Percentiles rank a stretch among this genome's conserved stretches.
phyloP scores from a whole-genome alignment of 2,329 filamentous ascomycete species.

The Paramyrothecium roridum region DNA sequence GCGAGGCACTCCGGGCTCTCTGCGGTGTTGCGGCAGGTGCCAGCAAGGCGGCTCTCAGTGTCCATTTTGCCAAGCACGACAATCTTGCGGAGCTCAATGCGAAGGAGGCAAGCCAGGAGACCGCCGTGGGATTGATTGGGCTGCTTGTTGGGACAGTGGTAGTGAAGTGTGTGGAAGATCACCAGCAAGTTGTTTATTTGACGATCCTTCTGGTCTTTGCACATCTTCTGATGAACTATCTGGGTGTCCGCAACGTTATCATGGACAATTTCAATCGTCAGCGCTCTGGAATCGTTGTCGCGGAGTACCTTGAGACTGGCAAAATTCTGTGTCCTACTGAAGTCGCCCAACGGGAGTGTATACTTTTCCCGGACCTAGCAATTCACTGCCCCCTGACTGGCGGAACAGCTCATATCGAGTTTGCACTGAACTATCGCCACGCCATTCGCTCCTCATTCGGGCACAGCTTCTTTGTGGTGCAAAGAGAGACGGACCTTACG shows the following conservation, averaged over 20 bases:
- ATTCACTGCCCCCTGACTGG: constrained; percentile 23
- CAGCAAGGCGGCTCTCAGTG: constrained; percentile 85
- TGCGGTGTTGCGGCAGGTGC: constrained; percentile 90
- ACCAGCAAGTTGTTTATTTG: constrained; percentile 68
- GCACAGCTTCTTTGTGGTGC: constrained; percentile 19
- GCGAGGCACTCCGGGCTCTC: constrained; percentile 54
- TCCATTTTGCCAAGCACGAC: constrained; percentile 83
- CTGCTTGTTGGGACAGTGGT: constrained; percentile 82
- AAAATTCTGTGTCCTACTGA: constrained; percentile 60
- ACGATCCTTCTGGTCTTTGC: constrained; percentile 69
- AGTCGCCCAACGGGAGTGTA: constrained; percentile 61
- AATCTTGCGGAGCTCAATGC: constrained; percentile 94
- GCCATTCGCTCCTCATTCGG: constrained; percentile 17
- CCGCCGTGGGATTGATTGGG: constrained; percentile 82
- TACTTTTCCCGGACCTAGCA: constrained; percentile 46
- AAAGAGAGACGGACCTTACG: constrained; percentile 16
- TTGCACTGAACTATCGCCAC: constrained; percentile 37
- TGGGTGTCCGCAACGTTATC: constrained; percentile 77
- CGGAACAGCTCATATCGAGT: constrained; percentile 33
- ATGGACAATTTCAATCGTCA: constrained; percentile 86
- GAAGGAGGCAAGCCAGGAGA: constrained; percentile 93
- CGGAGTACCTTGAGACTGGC: constrained; percentile 47
- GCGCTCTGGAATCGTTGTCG: constrained; percentile 75
- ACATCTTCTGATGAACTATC: constrained; percentile 83
- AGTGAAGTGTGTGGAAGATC: constrained; percentile 70